phyloP scores from a whole-genome alignment of 116 monocot genomes.

The Papilionanthe hybrid region DNA sequence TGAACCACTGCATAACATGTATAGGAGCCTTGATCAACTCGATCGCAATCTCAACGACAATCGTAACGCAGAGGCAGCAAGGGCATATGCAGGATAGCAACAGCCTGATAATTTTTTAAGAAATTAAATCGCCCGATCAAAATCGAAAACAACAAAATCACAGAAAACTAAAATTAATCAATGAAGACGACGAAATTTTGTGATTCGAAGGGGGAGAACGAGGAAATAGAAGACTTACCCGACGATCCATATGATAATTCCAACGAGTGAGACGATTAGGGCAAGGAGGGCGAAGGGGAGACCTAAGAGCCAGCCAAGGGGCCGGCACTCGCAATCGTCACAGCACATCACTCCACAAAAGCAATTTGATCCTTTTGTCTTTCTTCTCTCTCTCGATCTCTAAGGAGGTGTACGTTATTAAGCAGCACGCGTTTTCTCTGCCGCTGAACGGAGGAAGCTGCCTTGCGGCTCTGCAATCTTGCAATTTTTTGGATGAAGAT shows the following conservation, averaged over 20 bases:
- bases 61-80: slow-evolving; percentile 95
- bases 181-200: background rate
- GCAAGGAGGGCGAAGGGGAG: slow-evolving; percentile 94
- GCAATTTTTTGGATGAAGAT: background rate
- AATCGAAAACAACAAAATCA: background rate
- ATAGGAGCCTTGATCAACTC: slow-evolving; percentile 95
- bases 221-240: slow-evolving; percentile 34
- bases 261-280: slow-evolving; percentile 81
- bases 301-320: slow-evolving; percentile 87
- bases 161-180: background rate
- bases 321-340: slow-evolving; percentile 80
- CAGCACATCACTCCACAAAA: slow-evolving; percentile 51
- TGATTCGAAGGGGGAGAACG: background rate
- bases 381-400: background rate
- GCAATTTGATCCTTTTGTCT: background rate
- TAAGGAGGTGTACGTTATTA: background rate
- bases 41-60: slow-evolving; percentile 83
- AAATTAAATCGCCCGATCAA: background rate
- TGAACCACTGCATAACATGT: slow-evolving; percentile 96
- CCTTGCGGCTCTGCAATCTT: background rate
- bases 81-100: slow-evolving; percentile 92
- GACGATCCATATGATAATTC: slow-evolving; percentile 83
- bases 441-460: background rate
- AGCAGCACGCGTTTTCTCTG: background rate
- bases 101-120: slow-evolving; percentile 36